Evolutionary conservation across 1,139 yeast species (phyloP).

Genomic region (Yamadazyma dendronema): DNA sequence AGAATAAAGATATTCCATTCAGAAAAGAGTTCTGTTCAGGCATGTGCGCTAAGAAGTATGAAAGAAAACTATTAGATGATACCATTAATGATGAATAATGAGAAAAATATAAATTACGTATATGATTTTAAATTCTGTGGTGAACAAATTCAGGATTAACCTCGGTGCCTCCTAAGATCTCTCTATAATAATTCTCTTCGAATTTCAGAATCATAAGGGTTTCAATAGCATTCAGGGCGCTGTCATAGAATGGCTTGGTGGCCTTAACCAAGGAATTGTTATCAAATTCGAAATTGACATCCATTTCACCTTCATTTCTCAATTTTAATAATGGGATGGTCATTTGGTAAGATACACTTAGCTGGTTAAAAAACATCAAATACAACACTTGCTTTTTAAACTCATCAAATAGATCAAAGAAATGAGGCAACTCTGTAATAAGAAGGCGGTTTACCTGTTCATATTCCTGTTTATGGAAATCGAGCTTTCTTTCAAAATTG

Average conservation of each 20-base stretch:
- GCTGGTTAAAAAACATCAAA: conserved; percentile 14
- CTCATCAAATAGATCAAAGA: conserved; percentile 28
- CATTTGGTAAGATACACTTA: conserved; percentile 31
- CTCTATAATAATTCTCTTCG: conserved; percentile 18
- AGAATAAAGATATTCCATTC: conserved; percentile 38
- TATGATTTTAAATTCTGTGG: neutral
- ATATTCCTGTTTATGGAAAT: conserved; percentile 26
- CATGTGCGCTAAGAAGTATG: conserved; percentile 31
- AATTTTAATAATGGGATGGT: neutral
- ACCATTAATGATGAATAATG: conserved; percentile 7
- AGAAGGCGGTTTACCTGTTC: conserved; percentile 28
- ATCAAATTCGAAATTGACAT: neutral
- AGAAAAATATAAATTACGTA: neutral
- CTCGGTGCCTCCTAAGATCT: no score
- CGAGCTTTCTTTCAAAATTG: conserved; percentile 32
- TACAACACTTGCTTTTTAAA: conserved; percentile 8
- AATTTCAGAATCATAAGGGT: conserved; percentile 21
- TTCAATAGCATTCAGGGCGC: conserved; percentile 16
- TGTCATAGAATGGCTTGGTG: conserved; percentile 7
- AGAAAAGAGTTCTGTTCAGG: conserved; percentile 42
- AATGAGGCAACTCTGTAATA: conserved; percentile 39
- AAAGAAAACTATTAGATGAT: conserved; percentile 9
- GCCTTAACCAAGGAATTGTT: neutral
- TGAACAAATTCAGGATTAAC: no score
- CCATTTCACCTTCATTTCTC: neutral